Percentiles rank a stretch among this genome's conserved stretches.
Evolutionary conservation across 2,329 filamentous ascomycete species (phyloP).

Genomic region (Monosporascus sp.): DNA sequence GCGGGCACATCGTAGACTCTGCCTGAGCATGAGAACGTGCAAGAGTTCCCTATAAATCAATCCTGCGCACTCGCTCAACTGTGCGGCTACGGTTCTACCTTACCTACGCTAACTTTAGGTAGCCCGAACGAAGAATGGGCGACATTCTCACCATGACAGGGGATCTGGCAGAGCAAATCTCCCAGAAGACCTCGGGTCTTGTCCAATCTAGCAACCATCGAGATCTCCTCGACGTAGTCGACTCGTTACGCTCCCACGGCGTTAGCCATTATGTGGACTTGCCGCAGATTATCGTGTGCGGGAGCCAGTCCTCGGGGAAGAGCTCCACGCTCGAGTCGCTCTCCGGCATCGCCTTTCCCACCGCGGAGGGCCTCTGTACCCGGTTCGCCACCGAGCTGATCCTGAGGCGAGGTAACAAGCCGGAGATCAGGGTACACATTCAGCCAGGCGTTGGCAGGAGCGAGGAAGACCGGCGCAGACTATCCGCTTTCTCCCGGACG

Average conservation of each 20-base stretch:
- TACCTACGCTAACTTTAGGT: too few relatives aligned
- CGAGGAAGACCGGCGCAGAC: slow-evolving; percentile 9
- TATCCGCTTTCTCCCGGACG: slow-evolving; percentile 17
- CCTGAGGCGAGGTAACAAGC: slow-evolving; percentile 35
- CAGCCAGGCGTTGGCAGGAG: slow-evolving; percentile 10
- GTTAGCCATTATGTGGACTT: slow-evolving; percentile 29
- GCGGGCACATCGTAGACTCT: too few relatives aligned
- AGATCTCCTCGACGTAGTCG: slow-evolving; percentile 30
- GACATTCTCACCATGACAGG: slow-evolving; percentile 10
- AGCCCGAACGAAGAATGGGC: not conserved
- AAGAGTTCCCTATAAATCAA: too few relatives aligned
- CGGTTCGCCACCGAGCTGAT: slow-evolving; percentile 56
- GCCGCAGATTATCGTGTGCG: slow-evolving; percentile 41
- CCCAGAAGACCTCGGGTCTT: slow-evolving; percentile 18
- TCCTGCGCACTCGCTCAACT: too few relatives aligned
- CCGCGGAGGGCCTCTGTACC: slow-evolving; percentile 48
- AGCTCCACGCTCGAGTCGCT: slow-evolving; percentile 53
- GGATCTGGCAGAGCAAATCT: slow-evolving; percentile 15
- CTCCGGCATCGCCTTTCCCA: slow-evolving; percentile 47
- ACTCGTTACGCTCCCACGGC: slow-evolving; percentile 29
- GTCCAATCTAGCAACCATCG: slow-evolving; percentile 25
- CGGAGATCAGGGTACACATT: slow-evolving; percentile 21
- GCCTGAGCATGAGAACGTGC: too few relatives aligned
- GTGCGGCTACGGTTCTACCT: too few relatives aligned
- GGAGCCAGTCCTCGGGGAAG: slow-evolving; percentile 51